Evolutionary conservation across 495 filamentous ascomycete genomes (phyloP), one percentile per base, ranked within the genome.

Genomic region (Sabuloglossum arenarium): DNA sequence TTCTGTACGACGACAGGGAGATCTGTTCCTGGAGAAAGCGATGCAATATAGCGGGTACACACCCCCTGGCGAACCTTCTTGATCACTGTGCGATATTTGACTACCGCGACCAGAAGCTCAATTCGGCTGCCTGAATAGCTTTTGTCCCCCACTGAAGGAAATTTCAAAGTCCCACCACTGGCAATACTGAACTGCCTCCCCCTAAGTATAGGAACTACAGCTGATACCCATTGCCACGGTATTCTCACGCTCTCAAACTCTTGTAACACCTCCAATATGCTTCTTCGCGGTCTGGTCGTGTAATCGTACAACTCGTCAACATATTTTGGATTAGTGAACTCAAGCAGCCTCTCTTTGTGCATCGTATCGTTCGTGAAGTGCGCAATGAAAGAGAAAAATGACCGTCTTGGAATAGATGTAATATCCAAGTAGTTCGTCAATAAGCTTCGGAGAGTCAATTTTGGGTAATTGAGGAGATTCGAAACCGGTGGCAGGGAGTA

Each of bases 231-330:
- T 37, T 83, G 68, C 71, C 80, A 86, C 0, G 90, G 87, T 4
- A 99, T 79, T 56, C 79, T 79, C 47, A 97, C 85, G 6, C 76
- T 79, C 51, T 84, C 75, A 64, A 99, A 97, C 59, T 99, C 91
- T 46, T 88, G 78, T 25, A 99, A 72, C 1, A 94, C 80, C 65
- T 99, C 91, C 8, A 99, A 67, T 60, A 96, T 93, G 59, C 82
- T 89, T 43, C 91, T 81, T 49, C 91, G 81, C 6, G 91, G 90
- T 6, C 93, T 83, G 4, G 88, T 87, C 0, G 89, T 90, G 65
- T 97, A 99, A 65, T 99, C 93, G 70, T 84, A 95, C 19, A 93
- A 78, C 59, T 99, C 93, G 61, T 97, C 88, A 10, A 86, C 74
- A 64, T 81, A 84, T 19, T 81, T 73, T 0, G 84, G 78, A 55